A percentile compares a stretch with the other conserved stretches of the same genome.
These are phyloP conservation scores for Sclerotiophoma versabilis DNA, from an alignment of 2,329 filamentous ascomycete species.

Conservation along the genomic window DNA sequence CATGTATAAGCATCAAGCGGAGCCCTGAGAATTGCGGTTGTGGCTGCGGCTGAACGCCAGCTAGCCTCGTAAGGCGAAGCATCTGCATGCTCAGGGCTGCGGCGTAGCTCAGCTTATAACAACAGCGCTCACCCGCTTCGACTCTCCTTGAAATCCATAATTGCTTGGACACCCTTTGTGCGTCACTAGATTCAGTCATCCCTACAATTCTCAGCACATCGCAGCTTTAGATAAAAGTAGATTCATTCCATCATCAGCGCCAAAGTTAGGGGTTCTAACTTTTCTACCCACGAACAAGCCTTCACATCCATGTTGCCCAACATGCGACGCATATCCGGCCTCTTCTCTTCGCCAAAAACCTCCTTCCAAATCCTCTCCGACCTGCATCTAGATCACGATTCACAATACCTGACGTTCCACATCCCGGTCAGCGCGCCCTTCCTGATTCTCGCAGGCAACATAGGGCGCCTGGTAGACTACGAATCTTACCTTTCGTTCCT, in stretches of 20 bases:
- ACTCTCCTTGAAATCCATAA: neutral
- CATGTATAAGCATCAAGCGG: neutral
- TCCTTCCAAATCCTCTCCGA: conserved; percentile 45
- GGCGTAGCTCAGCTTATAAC: conserved; percentile 11
- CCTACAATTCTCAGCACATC: too few species aligned
- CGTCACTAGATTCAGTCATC: too few species aligned
- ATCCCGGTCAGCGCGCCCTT: conserved; percentile 37
- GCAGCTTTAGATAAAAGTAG: too few species aligned
- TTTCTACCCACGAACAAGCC: neutral
- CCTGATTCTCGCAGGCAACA: conserved; percentile 42
- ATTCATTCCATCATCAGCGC: too few species aligned
- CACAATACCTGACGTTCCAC: conserved; percentile 43
- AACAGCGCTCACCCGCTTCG: neutral
- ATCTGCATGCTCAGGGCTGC: too few species aligned
- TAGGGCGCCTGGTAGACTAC: conserved; percentile 42
- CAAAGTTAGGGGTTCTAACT: too few species aligned
- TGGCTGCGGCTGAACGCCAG: conserved; percentile 6
- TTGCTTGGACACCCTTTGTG: too few species aligned
- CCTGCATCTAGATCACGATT: conserved; percentile 39
- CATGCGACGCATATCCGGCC: conserved; percentile 34
- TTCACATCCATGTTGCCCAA: neutral
- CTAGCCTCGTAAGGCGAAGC: neutral
- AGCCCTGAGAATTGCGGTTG: neutral
- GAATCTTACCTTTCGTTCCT: conserved; percentile 42
- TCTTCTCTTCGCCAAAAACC: conserved; percentile 34